Evolutionary conservation across 805 yeast species (phyloP).

Genomic region (Cyberlindnera maritima): DNA sequence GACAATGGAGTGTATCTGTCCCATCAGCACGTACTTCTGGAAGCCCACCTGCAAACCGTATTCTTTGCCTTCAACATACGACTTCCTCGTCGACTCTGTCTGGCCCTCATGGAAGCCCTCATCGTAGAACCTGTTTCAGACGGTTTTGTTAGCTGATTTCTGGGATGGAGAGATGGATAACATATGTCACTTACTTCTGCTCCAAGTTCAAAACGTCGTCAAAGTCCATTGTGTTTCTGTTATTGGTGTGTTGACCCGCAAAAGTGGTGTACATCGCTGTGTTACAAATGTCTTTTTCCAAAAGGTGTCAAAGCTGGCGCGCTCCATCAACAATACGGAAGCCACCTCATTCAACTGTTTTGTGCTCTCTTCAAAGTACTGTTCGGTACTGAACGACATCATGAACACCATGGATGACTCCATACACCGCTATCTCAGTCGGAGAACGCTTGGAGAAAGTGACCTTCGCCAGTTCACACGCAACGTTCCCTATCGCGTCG

Average conservation of each 20-base stretch:
- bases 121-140: constrained; percentile 45
- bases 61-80: constrained; percentile 74
- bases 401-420: not conserved
- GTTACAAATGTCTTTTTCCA: not conserved
- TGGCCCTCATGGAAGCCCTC: constrained; percentile 76
- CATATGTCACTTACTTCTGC: constrained; percentile 33
- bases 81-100: constrained; percentile 54
- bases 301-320: not conserved
- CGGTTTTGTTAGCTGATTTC: constrained; percentile 4
- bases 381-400: too few species aligned
- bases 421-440: not conserved
- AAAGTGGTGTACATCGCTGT: too few species aligned
- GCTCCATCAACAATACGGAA: not conserved
- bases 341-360: too few species aligned
- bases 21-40: constrained; percentile 66
- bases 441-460: not conserved
- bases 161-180: not conserved
- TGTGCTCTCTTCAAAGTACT: too few species aligned
- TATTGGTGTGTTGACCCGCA: too few species aligned
- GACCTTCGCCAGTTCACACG: not conserved
- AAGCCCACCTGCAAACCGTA: constrained; percentile 80
- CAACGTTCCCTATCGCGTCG: constrained; percentile 1
- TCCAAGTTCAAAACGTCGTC: constrained; percentile 62
- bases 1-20: constrained; percentile 58
- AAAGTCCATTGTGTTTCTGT: too few species aligned